A percentile compares a stretch with the other conserved stretches of the same genome.
Conservation (phyloP, 805 yeast species). For the Metschnikowia santaceciliae region DNA sequence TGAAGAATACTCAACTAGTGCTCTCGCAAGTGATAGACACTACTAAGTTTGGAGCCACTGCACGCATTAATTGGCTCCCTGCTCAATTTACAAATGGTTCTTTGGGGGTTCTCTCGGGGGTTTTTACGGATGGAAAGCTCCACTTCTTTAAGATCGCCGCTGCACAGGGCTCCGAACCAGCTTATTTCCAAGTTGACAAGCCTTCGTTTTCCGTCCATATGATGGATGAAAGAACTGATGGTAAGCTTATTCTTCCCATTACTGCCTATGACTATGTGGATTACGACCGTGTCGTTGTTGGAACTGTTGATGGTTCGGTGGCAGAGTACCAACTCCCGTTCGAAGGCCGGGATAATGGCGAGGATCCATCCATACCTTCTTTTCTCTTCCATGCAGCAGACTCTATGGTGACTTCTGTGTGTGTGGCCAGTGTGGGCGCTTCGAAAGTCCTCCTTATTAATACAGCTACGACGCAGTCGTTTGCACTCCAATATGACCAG, state of each 20-base stretch:
- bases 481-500: constrained; percentile 20
- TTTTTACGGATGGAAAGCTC: constrained; percentile 55
- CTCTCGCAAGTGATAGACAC: constrained; percentile 29
- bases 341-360: neutral
- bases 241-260: constrained; percentile 23
- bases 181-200: constrained; percentile 14
- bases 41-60: constrained; percentile 42
- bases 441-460: constrained; percentile 26
- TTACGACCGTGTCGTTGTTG: constrained; percentile 46
- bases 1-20: constrained; percentile 20
- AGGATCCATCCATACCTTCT: constrained; percentile 27
- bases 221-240: constrained; percentile 7
- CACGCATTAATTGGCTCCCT: constrained; percentile 40
- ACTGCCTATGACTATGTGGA: constrained; percentile 48
- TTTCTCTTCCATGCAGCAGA: constrained; percentile 30
- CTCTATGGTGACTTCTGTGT: constrained; percentile 26
- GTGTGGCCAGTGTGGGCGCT: constrained; percentile 23
- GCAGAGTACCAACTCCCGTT: constrained; percentile 51
- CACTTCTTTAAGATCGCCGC: constrained; percentile 42
- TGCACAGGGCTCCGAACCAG: constrained; percentile 5
- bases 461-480: constrained; percentile 26
- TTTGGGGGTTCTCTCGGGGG: constrained; percentile 47
- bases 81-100: constrained; percentile 22
- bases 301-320: constrained; percentile 54
- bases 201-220: constrained; percentile 23